Percentiles rank a stretch among this genome's conserved stretches.
Evolutionary conservation across 2,329 filamentous ascomycete genomes (phyloP).

Genomic region (Mariannaea sp.): DNA sequence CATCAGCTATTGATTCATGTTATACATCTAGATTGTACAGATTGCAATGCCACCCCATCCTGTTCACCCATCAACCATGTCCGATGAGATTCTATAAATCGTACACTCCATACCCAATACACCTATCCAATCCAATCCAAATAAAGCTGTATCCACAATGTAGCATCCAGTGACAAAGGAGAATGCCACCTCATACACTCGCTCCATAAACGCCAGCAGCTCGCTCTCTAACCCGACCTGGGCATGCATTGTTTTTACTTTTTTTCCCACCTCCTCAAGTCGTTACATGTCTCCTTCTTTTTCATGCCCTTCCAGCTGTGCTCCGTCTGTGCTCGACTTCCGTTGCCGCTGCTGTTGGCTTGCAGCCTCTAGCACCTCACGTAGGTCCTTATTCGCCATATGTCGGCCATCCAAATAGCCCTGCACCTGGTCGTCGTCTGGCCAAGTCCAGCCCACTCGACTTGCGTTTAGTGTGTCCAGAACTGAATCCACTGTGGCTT

Average conservation of each 20-base stretch:
- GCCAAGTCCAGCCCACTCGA: slow-evolving; percentile 45
- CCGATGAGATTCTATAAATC: slow-evolving; percentile 10
- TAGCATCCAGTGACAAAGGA: background rate
- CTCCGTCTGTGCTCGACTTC: slow-evolving; percentile 5
- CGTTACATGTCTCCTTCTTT: background rate
- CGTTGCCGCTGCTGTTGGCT: slow-evolving; percentile 15
- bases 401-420: slow-evolving; percentile 39
- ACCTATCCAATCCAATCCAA: too few relatives aligned
- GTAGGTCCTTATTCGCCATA: slow-evolving; percentile 35
- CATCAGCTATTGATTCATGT: slow-evolving; percentile 1
- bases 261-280: background rate
- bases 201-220: slow-evolving; percentile 17
- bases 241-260: background rate
- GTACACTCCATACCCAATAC: slow-evolving; percentile 14
- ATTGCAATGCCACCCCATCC: slow-evolving; percentile 5
- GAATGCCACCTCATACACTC: slow-evolving; percentile 10
- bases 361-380: slow-evolving; percentile 33
- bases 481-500: slow-evolving; percentile 40
- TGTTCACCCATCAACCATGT: background rate
- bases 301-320: slow-evolving; percentile 10
- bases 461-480: slow-evolving; percentile 34
- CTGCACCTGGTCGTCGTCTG: slow-evolving; percentile 43
- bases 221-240: background rate
- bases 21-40: slow-evolving; percentile 20
- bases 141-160: background rate